These are phyloP conservation scores for Ochetophila trinervis DNA, from an alignment of 306 rosid species.

Conservation along the genomic window DNA sequence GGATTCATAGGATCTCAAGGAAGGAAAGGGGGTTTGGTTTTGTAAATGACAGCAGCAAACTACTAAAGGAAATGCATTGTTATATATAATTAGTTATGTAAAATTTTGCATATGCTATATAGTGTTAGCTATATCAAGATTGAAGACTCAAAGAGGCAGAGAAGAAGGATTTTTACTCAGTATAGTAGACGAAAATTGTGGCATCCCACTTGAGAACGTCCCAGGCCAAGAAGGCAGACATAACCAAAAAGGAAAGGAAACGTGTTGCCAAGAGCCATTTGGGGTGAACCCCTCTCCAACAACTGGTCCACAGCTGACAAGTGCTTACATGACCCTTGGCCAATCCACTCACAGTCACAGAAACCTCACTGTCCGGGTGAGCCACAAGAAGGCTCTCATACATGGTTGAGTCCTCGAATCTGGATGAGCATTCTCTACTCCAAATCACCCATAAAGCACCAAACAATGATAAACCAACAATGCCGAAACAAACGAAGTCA, in stretches of 20 bases:
- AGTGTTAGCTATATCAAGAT: not conserved
- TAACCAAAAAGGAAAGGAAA: constrained; percentile 35
- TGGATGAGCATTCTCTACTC: constrained; percentile 39
- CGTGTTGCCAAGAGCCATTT: constrained; percentile 47
- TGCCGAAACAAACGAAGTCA: constrained; percentile 65
- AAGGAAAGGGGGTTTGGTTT: not conserved
- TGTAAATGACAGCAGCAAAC: too few relatives aligned
- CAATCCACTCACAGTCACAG: constrained; percentile 25
- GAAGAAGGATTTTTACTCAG: constrained; percentile 46
- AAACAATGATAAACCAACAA: constrained; percentile 36
- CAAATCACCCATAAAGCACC: constrained; percentile 53
- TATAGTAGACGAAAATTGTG: constrained; percentile 57
- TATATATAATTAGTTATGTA: too few relatives aligned
- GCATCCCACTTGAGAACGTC: constrained; percentile 42
- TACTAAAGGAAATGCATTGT: too few relatives aligned
- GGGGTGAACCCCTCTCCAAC: constrained; percentile 70
- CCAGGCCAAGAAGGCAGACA: constrained; percentile 41
- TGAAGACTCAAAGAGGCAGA: not conserved
- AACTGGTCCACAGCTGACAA: constrained; percentile 60
- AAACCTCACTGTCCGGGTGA: constrained; percentile 31
- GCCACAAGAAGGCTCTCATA: constrained; percentile 49
- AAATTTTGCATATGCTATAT: too few relatives aligned
- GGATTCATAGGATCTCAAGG: too few relatives aligned
- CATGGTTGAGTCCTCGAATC: constrained; percentile 22
- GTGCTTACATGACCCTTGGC: constrained; percentile 38